Conservation (phyloP, 2,329 filamentous ascomycete species). For the Pseudogymnoascus sp. region DNA sequence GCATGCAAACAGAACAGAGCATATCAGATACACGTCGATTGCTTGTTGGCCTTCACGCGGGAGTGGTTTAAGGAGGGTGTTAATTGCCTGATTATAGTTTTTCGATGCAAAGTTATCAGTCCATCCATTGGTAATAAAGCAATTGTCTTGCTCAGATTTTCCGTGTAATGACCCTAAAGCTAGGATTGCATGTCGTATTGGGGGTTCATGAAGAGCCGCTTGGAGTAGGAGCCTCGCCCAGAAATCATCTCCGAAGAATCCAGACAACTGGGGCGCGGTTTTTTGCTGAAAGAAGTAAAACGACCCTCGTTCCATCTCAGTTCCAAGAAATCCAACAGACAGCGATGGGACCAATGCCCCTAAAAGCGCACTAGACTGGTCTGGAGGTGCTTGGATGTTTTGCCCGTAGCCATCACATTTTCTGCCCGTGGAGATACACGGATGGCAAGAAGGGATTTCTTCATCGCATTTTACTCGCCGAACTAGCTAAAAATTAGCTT, state of each 20-base stretch:
- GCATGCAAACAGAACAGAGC: not conserved
- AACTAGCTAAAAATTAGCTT: not conserved
- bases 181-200: slow-evolving; percentile 7
- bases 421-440: slow-evolving; percentile 5
- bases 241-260: slow-evolving; percentile 9
- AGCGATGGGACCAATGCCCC: not conserved
- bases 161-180: slow-evolving; percentile 8
- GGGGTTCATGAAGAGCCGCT: slow-evolving; percentile 2
- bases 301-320: not conserved
- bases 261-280: slow-evolving; percentile 4
- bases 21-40: not conserved
- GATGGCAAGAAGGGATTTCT: slow-evolving; percentile 2
- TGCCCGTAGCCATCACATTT: not conserved
- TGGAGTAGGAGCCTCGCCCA: slow-evolving; percentile 10
- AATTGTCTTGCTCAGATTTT: not conserved
- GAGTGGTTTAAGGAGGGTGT: not conserved
- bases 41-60: not conserved
- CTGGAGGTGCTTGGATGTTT: not conserved
- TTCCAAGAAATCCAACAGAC: not conserved
- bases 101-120: not conserved
- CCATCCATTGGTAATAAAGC: not conserved
- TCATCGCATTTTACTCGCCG: slow-evolving; percentile 10
- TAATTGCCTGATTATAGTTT: not conserved
- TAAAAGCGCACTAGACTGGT: not conserved
- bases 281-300: slow-evolving; percentile 9